Evolutionary conservation across 2,329 filamentous ascomycete species (phyloP), one percentile per base, ranked within the genome.

Genomic region (Penicillium sp.): DNA sequence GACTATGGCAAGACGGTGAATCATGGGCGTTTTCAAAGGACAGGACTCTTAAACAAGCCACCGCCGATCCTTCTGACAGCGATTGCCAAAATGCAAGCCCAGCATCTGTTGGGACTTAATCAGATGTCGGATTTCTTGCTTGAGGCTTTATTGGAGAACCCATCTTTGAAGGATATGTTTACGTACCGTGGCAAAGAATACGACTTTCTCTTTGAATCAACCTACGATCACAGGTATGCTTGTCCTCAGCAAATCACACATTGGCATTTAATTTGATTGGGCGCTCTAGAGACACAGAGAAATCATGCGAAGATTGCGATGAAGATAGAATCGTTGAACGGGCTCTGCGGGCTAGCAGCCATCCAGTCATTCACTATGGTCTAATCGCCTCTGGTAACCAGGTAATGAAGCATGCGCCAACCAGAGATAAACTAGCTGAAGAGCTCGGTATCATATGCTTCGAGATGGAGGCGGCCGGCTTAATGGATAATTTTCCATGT

Each of bases 371-470:
- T 6, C 12, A 38, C 11, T 38, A 38, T 14, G 33, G 33, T 14
- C 16, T 38, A 14, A 38, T 38, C 33, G 33, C 33, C 33, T 38
- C 33, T 5, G 33, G 33, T 6, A 14, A 38, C 33, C 33, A 38
- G 16, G 33, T 38, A 14, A 38, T 38, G 33, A 38, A 38, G 33
- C 11, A 38, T 38, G 59, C 58, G 18, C 20, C 38, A 14, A 18
- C 38, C n/a, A 28, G 63, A 55, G 60, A 63, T 40, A 6, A 45
- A 1, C 23, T 63, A n/a, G 58, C 57, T 1, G 18, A 52, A 38
- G 43, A 58, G 23, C n/a, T 60, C 40, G 55, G 55, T 3, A 45
- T 60, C 11, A 28, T 59, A 4, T 64, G 61, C 24, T 63, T 61
- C 23, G 58, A 63, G 21, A 61, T 53, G n/a, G n/a, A n/a, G n/a